These are phyloP conservation scores for Buxus sempervirens DNA, from an alignment of 164 flowering plant genomes.

Conservation along the genomic window DNA sequence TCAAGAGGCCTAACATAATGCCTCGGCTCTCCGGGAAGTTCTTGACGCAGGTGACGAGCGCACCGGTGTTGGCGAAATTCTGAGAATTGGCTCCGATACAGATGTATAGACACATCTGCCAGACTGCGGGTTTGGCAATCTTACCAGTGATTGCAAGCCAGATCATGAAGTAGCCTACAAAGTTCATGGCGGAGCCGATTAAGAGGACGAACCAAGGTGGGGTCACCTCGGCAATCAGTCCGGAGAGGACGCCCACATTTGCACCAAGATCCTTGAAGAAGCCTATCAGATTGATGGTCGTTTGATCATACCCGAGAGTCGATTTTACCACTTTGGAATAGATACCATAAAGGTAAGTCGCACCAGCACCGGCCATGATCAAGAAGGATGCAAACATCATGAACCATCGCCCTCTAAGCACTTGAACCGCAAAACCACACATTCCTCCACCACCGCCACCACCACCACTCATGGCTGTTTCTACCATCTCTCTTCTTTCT, in stretches of 20 bases:
- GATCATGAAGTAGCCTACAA: slow-evolving; percentile 53
- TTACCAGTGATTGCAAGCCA: slow-evolving; percentile 52
- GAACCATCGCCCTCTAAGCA: slow-evolving; percentile 54
- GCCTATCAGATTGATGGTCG: slow-evolving; percentile 45
- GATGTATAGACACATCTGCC: slow-evolving; percentile 65
- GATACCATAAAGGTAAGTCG: slow-evolving; percentile 48
- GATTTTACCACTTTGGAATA: slow-evolving; percentile 52
- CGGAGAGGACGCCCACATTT: slow-evolving; percentile 47
- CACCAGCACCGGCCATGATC: slow-evolving; percentile 57
- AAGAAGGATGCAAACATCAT: slow-evolving; percentile 49
- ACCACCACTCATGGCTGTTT: background rate
- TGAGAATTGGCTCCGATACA: slow-evolving; percentile 61
- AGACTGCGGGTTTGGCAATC: slow-evolving; percentile 38
- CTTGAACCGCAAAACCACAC: slow-evolving; percentile 14
- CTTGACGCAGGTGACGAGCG: slow-evolving; percentile 52
- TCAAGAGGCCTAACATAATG: slow-evolving; percentile 46
- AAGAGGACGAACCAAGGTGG: slow-evolving; percentile 57
- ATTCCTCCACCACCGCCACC: too few relatives aligned
- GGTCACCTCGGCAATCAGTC: slow-evolving; percentile 51
- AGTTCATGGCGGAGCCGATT: slow-evolving; percentile 50
- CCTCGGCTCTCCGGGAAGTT: slow-evolving; percentile 66
- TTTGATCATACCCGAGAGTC: slow-evolving; percentile 50
- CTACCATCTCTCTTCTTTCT: background rate
- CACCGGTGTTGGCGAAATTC: slow-evolving; percentile 59
- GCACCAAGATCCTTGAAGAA: slow-evolving; percentile 65